Evolutionary conservation across 371 early-diverging fungal species (phyloP), one percentile per base, ranked within the genome.

Genomic region (Mortierella sp.): DNA sequence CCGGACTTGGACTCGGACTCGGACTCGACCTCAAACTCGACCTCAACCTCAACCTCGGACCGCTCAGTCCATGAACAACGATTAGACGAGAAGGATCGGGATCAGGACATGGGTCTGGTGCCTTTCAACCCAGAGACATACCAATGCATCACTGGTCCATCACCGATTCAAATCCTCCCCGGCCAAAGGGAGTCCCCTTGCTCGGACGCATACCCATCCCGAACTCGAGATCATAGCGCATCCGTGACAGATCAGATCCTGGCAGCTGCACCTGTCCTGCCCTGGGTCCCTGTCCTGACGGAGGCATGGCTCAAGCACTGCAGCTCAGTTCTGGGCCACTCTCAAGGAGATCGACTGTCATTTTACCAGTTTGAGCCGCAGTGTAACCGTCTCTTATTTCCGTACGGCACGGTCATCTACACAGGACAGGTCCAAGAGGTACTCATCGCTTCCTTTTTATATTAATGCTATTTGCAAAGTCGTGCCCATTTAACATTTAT

Each of bases 391-490:
- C 55, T 70, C 28, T 37, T 70, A 63, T 70, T 79, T 23, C 66
- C 78, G 12, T 76, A 65, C 50, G 78, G 78, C 53, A 31, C 65
- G 46, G 66, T 39, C 17, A 69, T 76, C n/a, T 76, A 65, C 58
- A 60, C 60, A 0, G 62, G 50, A 17, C 44, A 62, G 15, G 51
- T 76, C 8, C 78, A 59, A 58, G 71, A 79, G 70, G 81, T 79
- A 75, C 37, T 11, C 7, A 14, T 11, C 37, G 37, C n/a, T n/a
- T n/a, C n/a, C n/a, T n/a, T n/a, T n/a, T n/a, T n/a, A n/a, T n/a
- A n/a, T n/a, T n/a, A n/a, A n/a, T n/a, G n/a, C n/a, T n/a, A n/a
- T n/a, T n/a, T n/a, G n/a, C n/a, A n/a, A n/a, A n/a, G n/a, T n/a
- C n/a, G n/a, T n/a, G n/a, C n/a, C n/a, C n/a, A n/a, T n/a, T n/a